Conservation (phyloP, 345 rosid species). For the Reutealis trisperma region DNA sequence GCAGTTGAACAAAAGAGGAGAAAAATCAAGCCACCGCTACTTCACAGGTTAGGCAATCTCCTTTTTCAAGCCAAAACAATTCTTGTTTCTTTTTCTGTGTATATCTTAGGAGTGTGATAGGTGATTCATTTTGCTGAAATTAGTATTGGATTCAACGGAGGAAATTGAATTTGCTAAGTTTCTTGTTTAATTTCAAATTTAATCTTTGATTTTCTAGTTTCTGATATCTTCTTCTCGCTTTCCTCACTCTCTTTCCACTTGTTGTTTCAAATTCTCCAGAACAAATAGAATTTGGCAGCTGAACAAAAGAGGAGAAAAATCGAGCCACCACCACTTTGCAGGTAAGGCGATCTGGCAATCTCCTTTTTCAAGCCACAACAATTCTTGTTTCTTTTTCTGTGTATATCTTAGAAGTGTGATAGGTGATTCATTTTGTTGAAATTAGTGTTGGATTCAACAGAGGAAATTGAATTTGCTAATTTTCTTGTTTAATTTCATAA, state of each 20-base stretch:
- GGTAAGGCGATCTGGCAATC: background rate
- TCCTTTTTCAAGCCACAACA: no score
- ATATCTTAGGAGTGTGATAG: no score
- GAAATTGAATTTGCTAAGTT: background rate
- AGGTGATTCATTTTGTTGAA: background rate
- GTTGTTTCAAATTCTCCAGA: no score
- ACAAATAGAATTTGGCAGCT: background rate
- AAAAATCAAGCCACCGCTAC: constrained; percentile 15
- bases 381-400: background rate
- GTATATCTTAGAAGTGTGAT: no score
- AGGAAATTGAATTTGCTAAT: background rate
- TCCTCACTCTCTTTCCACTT: no score
- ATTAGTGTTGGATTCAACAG: background rate
- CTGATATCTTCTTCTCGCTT: no score
- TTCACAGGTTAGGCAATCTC: background rate
- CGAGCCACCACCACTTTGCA: constrained; percentile 11
- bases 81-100: background rate
- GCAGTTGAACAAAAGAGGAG: constrained; percentile 21
- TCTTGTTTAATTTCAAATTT: background rate
- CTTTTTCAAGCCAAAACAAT: background rate
- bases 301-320: constrained; percentile 24
- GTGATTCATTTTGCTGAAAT: background rate
- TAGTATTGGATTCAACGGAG: background rate
- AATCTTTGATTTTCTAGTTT: no score
- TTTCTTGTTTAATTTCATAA: background rate